These are phyloP conservation scores for Malassezia sympodialis DNA, from an alignment of 1,284 basidiomycete genomes.

Conservation along the genomic window DNA sequence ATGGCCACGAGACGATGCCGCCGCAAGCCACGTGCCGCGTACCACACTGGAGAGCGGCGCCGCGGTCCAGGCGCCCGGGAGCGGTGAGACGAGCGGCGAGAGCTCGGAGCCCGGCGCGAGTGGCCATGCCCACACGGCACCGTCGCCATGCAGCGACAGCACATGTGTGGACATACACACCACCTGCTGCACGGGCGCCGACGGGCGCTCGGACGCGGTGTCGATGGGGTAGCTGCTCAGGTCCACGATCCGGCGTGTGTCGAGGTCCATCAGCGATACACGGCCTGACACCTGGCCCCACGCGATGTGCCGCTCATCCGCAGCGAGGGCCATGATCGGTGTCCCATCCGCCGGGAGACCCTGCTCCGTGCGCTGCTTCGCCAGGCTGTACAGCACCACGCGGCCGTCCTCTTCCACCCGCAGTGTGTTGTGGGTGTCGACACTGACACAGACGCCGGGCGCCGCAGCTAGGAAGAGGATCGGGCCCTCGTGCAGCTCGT, in stretches of 20 bases:
- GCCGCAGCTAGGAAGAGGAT: constrained; percentile 66
- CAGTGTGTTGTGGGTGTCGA: constrained; percentile 58
- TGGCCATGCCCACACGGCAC: constrained; percentile 1
- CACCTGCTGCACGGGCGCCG: constrained; percentile 10
- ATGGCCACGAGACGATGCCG: constrained; percentile 4
- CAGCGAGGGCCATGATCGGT: constrained; percentile 7
- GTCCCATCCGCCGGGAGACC: constrained; percentile 1
- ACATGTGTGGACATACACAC: neutral
- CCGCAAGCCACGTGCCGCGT: neutral
- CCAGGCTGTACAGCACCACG: neutral
- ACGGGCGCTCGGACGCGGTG: neutral
- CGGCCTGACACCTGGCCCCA: constrained; percentile 60
- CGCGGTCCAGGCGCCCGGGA: neutral
- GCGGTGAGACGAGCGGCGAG: neutral
- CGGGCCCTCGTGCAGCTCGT: constrained; percentile 66
- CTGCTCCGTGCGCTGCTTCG: constrained; percentile 5
- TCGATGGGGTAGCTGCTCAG: neutral
- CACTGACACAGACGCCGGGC: constrained; percentile 57
- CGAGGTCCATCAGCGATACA: constrained; percentile 49
- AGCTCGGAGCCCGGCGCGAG: neutral
- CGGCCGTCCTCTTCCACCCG: constrained; percentile 15
- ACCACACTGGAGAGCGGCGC: neutral
- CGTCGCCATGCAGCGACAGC: constrained; percentile 11
- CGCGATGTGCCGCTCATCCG: constrained; percentile 49
- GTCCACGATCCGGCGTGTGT: neutral